Conservation (phyloP, 129 eudicot species). For the Mikania micrantha region DNA sequence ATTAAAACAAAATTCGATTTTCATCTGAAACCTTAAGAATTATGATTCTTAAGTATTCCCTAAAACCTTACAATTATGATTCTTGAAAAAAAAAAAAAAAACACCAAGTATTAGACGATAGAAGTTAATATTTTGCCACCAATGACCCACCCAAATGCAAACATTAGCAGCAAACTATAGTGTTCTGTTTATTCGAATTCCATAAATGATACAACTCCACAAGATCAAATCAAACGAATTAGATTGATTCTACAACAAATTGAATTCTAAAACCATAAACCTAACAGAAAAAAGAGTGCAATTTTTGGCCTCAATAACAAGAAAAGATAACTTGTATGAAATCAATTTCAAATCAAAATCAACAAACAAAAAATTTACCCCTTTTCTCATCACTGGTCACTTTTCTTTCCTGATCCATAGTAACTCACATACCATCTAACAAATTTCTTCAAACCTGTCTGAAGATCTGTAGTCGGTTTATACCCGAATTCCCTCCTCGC, state of each 20-base stretch:
- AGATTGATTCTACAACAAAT: constrained; percentile 46
- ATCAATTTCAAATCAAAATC: constrained; percentile 43
- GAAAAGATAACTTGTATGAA: constrained; percentile 31
- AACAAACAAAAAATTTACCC: constrained; percentile 35
- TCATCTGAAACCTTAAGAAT: too few relatives aligned
- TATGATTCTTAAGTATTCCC: too few relatives aligned
- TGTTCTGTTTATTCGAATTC: constrained; percentile 37
- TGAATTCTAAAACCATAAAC: constrained; percentile 47
- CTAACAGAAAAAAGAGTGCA: constrained; percentile 29
- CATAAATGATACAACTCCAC: constrained; percentile 43
- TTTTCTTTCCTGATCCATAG: constrained; percentile 58
- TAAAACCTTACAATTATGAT: too few relatives aligned
- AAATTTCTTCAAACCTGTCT: constrained; percentile 77
- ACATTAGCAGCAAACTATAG: constrained; percentile 24
- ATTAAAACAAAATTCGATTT: too few relatives aligned
- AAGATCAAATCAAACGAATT: constrained; percentile 37
- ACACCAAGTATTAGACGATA: too few relatives aligned
- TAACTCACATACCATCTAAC: constrained; percentile 78
- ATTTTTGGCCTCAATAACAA: constrained; percentile 28
- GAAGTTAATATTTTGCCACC: too few relatives aligned
- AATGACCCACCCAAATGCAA: too few relatives aligned
- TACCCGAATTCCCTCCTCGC: constrained; percentile 73
- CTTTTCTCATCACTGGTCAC: constrained; percentile 33
- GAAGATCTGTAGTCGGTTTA: constrained; percentile 75
- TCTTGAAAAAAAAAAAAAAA: too few relatives aligned